Evolutionary conservation across 1,284 basidiomycete species (phyloP).

Genomic region (Phellopilus nigrolimitatus): DNA sequence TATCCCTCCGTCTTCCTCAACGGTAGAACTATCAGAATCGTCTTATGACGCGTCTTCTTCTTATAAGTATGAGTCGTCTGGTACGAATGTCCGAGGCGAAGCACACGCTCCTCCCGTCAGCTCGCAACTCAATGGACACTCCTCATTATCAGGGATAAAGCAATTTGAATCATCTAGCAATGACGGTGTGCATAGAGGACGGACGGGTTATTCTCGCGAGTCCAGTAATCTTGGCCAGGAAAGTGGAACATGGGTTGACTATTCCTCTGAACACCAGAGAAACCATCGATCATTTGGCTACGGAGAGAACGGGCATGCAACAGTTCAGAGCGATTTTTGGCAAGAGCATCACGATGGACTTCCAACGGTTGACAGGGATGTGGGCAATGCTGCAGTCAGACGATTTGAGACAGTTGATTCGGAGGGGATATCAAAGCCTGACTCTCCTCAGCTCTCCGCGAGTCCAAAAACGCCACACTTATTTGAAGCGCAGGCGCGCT

Average conservation of each 20-base stretch:
- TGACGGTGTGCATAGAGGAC: not conserved
- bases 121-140: not conserved
- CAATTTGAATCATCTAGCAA: not conserved
- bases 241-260: no score
- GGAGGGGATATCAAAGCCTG: slow-evolving; percentile 2
- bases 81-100: not conserved
- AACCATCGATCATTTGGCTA: not conserved
- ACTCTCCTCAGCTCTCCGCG: slow-evolving; percentile 5
- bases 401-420: not conserved
- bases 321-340: not conserved
- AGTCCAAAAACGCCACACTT: not conserved
- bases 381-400: not conserved
- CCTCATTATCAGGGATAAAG: not conserved
- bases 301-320: not conserved
- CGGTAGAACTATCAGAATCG: slow-evolving; percentile 20
- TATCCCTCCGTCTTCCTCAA: slow-evolving; percentile 21
- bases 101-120: not conserved
- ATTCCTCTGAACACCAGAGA: not conserved
- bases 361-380: not conserved
- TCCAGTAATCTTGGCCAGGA: no score
- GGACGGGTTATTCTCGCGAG: no score
- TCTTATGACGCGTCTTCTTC: not conserved
- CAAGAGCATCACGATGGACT: not conserved
- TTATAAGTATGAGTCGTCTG: not conserved
- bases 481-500: not conserved